Conservation (phyloP, 2,329 filamentous ascomycete species). For the Sporothrix mexicana region DNA sequence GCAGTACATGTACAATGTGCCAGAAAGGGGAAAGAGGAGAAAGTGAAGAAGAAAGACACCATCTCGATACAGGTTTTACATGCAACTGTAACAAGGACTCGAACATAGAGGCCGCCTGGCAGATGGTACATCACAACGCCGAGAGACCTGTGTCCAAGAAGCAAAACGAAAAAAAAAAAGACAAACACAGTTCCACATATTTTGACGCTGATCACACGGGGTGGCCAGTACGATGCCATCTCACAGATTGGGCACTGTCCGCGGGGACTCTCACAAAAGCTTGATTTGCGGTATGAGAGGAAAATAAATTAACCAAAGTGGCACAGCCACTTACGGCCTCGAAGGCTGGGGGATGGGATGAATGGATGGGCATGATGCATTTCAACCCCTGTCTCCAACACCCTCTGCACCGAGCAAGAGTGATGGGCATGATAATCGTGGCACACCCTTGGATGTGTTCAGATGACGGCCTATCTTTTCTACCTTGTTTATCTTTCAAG, state of each 20-base stretch:
- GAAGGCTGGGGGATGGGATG: constrained; percentile 16
- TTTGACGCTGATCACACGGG: constrained; percentile 16
- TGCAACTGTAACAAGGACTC: not conserved
- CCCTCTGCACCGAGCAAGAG: not conserved
- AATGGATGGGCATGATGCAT: not conserved
- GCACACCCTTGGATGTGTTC: not conserved
- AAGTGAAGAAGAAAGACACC: not conserved
- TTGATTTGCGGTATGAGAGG: not conserved
- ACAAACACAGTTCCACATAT: not conserved
- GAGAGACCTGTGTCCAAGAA: not conserved
- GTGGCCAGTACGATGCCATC: constrained; percentile 12
- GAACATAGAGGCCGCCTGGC: not conserved
- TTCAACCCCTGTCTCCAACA: not conserved
- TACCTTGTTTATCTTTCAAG: not conserved
- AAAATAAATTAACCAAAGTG: not conserved
- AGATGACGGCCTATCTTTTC: not conserved
- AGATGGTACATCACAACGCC: not conserved
- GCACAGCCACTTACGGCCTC: not conserved
- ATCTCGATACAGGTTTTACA: not conserved
- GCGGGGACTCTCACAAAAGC: not conserved
- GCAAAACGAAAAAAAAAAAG: not conserved
- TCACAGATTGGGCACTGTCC: not conserved
- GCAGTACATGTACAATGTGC: constrained; percentile 6
- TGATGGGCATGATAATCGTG: constrained; percentile 13
- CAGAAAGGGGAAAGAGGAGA: not conserved